Evolutionary conservation across 495 filamentous ascomycete species (phyloP).

Genomic region (Halenospora varia): DNA sequence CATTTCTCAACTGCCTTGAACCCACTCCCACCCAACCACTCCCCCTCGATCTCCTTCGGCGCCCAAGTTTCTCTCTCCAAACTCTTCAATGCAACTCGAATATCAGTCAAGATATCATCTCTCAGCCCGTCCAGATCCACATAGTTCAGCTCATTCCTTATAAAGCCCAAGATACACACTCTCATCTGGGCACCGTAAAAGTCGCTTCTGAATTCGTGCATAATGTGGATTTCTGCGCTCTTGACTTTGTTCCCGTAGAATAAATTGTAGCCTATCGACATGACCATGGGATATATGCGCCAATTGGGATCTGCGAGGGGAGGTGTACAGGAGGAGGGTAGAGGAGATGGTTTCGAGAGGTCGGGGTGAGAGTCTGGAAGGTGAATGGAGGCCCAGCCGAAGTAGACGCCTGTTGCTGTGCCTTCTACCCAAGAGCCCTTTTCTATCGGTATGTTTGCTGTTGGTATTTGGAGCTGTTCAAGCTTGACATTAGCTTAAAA

Average conservation of each 20-base stretch:
- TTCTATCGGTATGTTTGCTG: constrained; percentile 89
- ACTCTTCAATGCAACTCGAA: constrained; percentile 74
- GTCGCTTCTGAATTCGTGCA: constrained; percentile 67
- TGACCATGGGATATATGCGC: constrained; percentile 77
- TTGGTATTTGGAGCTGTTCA: constrained; percentile 81
- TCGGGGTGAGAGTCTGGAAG: constrained; percentile 43
- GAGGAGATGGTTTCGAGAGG: constrained; percentile 5
- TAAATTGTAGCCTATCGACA: constrained; percentile 94
- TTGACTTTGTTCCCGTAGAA: constrained; percentile 86
- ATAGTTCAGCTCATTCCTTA: constrained; percentile 88
- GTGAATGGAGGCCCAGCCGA: constrained; percentile 72
- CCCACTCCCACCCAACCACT: constrained; percentile 30
- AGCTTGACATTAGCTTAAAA: constrained; percentile 7
- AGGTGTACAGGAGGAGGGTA: not conserved
- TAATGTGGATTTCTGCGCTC: constrained; percentile 86
- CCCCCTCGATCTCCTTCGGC: constrained; percentile 23
- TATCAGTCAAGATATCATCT: constrained; percentile 83
- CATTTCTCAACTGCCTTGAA: constrained; percentile 27
- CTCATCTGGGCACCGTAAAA: constrained; percentile 84
- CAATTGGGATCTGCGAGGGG: constrained; percentile 18
- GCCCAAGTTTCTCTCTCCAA: constrained; percentile 65
- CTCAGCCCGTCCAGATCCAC: constrained; percentile 75
- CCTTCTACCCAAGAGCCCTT: constrained; percentile 67
- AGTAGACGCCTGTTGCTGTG: constrained; percentile 80
- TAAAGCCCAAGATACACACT: constrained; percentile 77